Base-by-base conservation (phyloP, 495 filamentous ascomycete genomes). In the Penicillium simplicissimum region DNA sequence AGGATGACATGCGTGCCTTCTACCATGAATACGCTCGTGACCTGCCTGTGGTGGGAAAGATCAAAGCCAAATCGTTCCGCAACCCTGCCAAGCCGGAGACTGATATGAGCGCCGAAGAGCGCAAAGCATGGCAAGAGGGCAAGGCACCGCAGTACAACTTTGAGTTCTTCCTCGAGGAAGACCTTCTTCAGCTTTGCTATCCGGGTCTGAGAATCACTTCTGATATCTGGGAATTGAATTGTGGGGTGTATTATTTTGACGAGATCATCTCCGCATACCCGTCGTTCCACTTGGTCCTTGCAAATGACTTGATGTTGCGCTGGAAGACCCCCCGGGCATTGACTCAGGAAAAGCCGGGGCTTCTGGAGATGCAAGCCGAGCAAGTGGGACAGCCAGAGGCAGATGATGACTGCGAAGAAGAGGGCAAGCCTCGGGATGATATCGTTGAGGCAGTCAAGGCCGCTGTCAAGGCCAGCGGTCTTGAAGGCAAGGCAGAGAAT, bases 161-260 rank as follows among this genome's bases (percentile, higher is more conserved):
- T 62, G 81, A 85, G 35, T 88, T 93, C 62, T 84, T 88, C 67
- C 57, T 96, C 25, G 92, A 95, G 66, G 81, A 86, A 28, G 69
- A 82, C 0, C 74, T 89, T 6, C 78, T 97, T 19, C 62, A 77
- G 31, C 76, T 82, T 49, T 83, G 87, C 60, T 86, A 85, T 63
- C 77, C 84, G 1, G 91, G 93, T 1, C 87, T 96, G 87, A 96
- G 96, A 76, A 70, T 97, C 15, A 79, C 82, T 35, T 77, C 85
- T 6, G 73, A 69, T 8, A 81, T 96, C 15, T 87, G 85, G 70
- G 79, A 84, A 51, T 73, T 91, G 33, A 85, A 82, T 58, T 81
- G 78, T 56, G 88, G 87, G 8, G 48, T 91, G 35, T 77, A 82
- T 65, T 84, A 82, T 64, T 81, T 92, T 58, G 85, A 87, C 53